These are phyloP conservation scores for Candolleomyces aberdarensis DNA, from an alignment of 768 basidiomycete species.

Conservation along the genomic window DNA sequence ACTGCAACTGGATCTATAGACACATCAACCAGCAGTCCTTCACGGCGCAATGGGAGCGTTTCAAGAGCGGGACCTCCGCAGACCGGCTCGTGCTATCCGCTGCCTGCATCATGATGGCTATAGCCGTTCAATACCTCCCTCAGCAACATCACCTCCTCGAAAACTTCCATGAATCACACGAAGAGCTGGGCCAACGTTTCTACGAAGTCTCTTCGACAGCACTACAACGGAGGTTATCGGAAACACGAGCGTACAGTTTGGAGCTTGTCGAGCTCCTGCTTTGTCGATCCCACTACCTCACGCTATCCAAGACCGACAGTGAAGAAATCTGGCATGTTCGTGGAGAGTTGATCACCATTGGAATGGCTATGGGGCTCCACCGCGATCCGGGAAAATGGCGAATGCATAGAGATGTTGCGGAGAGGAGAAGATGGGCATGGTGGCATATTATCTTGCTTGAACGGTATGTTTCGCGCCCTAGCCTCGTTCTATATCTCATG, in stretches of 20 bases:
- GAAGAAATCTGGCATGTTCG: slow-evolving; percentile 80
- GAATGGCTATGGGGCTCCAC: slow-evolving; percentile 80
- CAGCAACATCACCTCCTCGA: slow-evolving; percentile 59
- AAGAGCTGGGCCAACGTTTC: slow-evolving; percentile 62
- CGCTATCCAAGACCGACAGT: slow-evolving; percentile 67
- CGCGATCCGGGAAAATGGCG: slow-evolving; percentile 81
- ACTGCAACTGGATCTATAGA: slow-evolving; percentile 86
- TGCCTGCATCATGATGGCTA: slow-evolving; percentile 71
- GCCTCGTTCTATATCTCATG: no score
- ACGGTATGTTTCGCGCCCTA: slow-evolving; percentile 42
- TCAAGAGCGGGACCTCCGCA: slow-evolving; percentile 61
- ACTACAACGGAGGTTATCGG: slow-evolving; percentile 57
- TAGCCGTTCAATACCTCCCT: slow-evolving; percentile 72
- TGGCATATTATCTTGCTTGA: slow-evolving; percentile 85
- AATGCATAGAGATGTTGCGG: slow-evolving; percentile 66
- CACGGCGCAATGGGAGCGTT: slow-evolving; percentile 64
- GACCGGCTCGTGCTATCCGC: slow-evolving; percentile 72
- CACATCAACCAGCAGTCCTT: slow-evolving; percentile 69
- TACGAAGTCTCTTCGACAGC: slow-evolving; percentile 67
- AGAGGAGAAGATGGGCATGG: slow-evolving; percentile 85
- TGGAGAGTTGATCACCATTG: slow-evolving; percentile 72
- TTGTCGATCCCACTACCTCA: slow-evolving; percentile 68
- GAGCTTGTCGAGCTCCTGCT: slow-evolving; percentile 77
- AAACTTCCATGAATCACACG: slow-evolving; percentile 43
- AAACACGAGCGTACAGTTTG: slow-evolving; percentile 58